phyloP scores from a whole-genome alignment of 2,329 filamentous ascomycete genomes.

The Sporothrix pseudoabietina region DNA sequence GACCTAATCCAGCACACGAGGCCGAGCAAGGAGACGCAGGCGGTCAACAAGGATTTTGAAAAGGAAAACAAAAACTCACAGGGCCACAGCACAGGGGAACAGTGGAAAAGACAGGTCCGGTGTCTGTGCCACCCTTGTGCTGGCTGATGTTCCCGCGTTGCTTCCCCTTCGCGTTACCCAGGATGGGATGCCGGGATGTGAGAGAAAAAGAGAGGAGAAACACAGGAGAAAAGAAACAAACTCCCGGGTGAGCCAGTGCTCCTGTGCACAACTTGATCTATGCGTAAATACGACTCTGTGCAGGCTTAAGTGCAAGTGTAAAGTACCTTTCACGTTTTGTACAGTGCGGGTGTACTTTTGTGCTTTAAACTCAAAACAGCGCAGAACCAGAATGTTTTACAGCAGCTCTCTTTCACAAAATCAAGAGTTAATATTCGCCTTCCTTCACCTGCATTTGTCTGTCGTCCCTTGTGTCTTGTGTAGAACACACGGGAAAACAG shows the following conservation, averaged over 20 bases:
- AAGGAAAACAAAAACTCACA: neutral
- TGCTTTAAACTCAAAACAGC: neutral
- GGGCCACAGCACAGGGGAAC: neutral
- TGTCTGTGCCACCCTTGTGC: slow-evolving; percentile 17
- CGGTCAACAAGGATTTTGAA: neutral
- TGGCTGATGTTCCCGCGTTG: slow-evolving; percentile 1
- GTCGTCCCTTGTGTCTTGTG: neutral
- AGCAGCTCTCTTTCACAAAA: neutral
- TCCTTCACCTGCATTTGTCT: neutral
- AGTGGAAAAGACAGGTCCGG: neutral
- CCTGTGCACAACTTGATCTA: slow-evolving; percentile 16
- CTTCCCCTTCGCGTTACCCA: slow-evolving; percentile 9
- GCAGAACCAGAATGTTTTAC: neutral
- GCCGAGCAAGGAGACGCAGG: neutral
- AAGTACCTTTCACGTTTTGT: neutral
- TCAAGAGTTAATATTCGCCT: neutral
- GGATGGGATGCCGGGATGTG: slow-evolving; percentile 1
- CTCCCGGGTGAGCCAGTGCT: neutral
- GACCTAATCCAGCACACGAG: neutral
- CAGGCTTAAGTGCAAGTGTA: neutral
- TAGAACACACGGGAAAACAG: neutral
- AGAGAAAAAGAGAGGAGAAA: neutral
- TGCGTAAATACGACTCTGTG: slow-evolving; percentile 16
- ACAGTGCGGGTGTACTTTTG: neutral
- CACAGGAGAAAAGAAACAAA: neutral